A percentile compares a stretch with the other conserved stretches of the same genome.
phyloP scores from a whole-genome alignment of 106 monocot genomes.

The Agapanthus africanus region DNA sequence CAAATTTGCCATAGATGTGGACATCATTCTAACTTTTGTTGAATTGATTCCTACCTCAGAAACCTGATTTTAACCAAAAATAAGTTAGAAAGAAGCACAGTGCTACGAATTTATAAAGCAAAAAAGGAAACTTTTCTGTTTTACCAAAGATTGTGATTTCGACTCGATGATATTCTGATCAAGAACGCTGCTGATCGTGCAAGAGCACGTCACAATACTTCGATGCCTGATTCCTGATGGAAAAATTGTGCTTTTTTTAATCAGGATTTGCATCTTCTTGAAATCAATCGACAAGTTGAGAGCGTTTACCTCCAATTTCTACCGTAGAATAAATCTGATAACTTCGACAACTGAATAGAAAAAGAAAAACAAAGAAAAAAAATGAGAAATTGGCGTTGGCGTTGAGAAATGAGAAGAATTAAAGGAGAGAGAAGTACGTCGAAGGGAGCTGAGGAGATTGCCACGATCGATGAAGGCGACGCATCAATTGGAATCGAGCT shows the following conservation, averaged over 20 bases:
- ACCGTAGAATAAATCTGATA: background rate
- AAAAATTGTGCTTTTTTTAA: background rate
- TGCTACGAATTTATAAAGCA: background rate
- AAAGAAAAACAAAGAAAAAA: background rate
- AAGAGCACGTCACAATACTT: background rate
- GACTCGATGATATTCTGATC: background rate
- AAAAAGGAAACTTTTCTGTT: background rate
- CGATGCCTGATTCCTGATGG: background rate
- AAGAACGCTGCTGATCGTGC: constrained; percentile 2
- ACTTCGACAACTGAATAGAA: constrained; percentile 7
- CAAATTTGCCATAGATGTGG: constrained; percentile 7
- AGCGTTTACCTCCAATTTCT: background rate
- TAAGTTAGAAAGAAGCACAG: background rate
- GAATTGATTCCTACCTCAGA: background rate
- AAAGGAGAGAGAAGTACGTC: background rate
- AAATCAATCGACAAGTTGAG: background rate
- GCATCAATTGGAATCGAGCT: constrained; percentile 11
- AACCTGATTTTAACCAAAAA: background rate
- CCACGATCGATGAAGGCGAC: constrained; percentile 4
- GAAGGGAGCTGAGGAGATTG: background rate
- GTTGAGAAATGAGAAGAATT: background rate
- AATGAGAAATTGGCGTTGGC: background rate
- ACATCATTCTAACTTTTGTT: constrained; percentile 5
- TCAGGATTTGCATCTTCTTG: background rate
- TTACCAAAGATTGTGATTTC: background rate